Evolutionary conservation across 768 basidiomycete genomes (phyloP), one percentile per base, ranked within the genome.

Genomic region (Macrolepiota dolichaula): DNA sequence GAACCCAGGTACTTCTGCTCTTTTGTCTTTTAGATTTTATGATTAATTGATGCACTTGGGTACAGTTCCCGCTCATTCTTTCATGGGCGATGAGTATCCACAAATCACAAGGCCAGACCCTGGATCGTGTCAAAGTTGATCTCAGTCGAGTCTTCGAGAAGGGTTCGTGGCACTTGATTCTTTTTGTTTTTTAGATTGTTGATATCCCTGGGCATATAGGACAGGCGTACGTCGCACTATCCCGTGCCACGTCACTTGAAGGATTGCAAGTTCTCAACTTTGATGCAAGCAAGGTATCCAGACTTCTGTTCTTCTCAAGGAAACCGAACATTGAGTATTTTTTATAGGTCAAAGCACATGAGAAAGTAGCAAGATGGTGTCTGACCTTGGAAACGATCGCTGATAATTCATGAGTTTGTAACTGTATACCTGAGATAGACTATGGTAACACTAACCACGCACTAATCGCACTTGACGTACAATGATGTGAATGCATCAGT

Each of bases 1-100:
- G 96, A 65, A 79, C 77, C 2, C 96, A 98, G 84, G 92, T 95
- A 57, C 27, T 81, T 71, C 51, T 22, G 32, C 17, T 19, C 13
- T 51, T 57, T 44, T 2, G 22, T 32, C 19, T 29, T 50, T 55
- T 54, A 11, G 13, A 15, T 42, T 57, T 37, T 19, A 27, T 44
- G 38, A 57, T 57, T 25, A 32, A 61, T 22, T 55, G 32, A 55
- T 35, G 19, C 17, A 44, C n/a, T 47, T 49, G 32, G n/a, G 17
- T 36, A 11, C 65, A 96, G 92, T 72, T 96, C 1, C 94, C 93
- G 0, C 71, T 98, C 25, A 95, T 97, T 62, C 80, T 96, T 40
- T 83, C 96, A 0, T 98, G 96, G 96, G 96, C 96, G 0, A 96
- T 98, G 93, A 92, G 90, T 51, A 98, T 98, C 64, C 97, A 99